These are phyloP conservation scores for Podaxis pistillaris DNA, from an alignment of 768 basidiomycete species.

Conservation along the genomic window DNA sequence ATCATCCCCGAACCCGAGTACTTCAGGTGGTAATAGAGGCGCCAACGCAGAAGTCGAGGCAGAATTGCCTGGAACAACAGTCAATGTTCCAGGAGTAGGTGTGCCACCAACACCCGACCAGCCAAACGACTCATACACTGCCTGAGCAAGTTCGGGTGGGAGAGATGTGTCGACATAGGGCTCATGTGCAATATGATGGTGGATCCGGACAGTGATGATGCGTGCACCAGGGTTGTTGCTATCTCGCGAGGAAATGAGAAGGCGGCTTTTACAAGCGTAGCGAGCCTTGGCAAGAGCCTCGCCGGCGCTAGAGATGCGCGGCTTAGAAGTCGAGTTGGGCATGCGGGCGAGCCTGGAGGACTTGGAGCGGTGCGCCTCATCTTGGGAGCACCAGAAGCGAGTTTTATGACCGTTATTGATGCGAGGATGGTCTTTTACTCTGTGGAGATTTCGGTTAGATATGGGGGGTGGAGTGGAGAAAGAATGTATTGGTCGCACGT, in stretches of 20 bases:
- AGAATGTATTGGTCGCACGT: conserved; percentile 32
- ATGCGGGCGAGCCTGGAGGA: conserved; percentile 29
- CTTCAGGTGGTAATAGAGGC: background rate
- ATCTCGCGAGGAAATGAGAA: conserved; percentile 45
- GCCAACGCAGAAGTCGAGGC: background rate
- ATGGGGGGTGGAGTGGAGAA: conserved; percentile 7
- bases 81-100: background rate
- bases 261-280: conserved; percentile 44
- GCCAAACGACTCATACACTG: conserved; percentile 32
- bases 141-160: conserved; percentile 35
- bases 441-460: conserved; percentile 18
- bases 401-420: conserved; percentile 48
- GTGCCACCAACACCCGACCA: conserved; percentile 15
- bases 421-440: conserved; percentile 49
- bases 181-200: conserved; percentile 43
- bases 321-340: conserved; percentile 26
- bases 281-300: conserved; percentile 38
- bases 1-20: conserved; percentile 9
- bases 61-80: background rate
- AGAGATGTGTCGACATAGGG: conserved; percentile 39
- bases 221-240: conserved; percentile 18
- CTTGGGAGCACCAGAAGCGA: conserved; percentile 51
- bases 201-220: conserved; percentile 40
- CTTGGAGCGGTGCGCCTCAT: conserved; percentile 43
- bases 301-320: conserved; percentile 35